These are phyloP conservation scores for Urtica urens DNA, from an alignment of 306 rosid genomes.

Conservation along the genomic window DNA sequence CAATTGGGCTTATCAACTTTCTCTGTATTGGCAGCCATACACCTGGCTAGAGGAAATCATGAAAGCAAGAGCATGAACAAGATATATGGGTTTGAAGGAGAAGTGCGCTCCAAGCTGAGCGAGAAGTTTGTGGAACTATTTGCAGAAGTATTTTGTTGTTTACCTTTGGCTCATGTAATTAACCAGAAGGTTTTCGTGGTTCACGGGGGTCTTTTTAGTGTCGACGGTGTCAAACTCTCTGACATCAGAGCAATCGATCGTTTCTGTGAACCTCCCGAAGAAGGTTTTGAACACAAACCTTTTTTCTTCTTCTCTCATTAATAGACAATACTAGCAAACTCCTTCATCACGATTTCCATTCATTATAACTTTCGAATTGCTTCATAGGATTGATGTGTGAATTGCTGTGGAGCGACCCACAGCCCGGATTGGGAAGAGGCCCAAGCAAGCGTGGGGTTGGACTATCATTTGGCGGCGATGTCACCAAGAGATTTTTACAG, in stretches of 20 bases:
- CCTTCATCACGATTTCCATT: no score
- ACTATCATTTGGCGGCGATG: slow-evolving; percentile 86
- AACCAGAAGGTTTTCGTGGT: slow-evolving; percentile 78
- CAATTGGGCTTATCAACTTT: not conserved
- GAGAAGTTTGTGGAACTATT: slow-evolving; percentile 89
- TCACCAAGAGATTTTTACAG: slow-evolving; percentile 74
- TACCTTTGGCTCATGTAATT: slow-evolving; percentile 88
- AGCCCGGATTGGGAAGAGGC: slow-evolving; percentile 87
- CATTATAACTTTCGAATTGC: no score
- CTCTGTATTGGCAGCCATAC: slow-evolving; percentile 52
- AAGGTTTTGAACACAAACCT: slow-evolving; percentile 41
- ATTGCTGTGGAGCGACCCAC: slow-evolving; percentile 98
- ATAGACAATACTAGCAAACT: no score
- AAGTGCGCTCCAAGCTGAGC: slow-evolving; percentile 78
- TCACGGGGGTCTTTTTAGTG: slow-evolving; percentile 98
- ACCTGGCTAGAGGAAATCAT: slow-evolving; percentile 93
- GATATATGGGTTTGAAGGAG: slow-evolving; percentile 99
- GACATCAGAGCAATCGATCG: slow-evolving; percentile 78
- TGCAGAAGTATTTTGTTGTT: slow-evolving; percentile 89
- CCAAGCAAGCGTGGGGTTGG: slow-evolving; percentile 99
- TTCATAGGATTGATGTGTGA: slow-evolving; percentile 99
- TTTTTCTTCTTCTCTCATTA: no score
- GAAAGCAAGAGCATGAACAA: slow-evolving; percentile 99
- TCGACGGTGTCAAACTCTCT: slow-evolving; percentile 89
- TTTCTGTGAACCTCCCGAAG: slow-evolving; percentile 98